phyloP scores from a whole-genome alignment of 805 yeast species.

The Monosporozyma aerobia region DNA sequence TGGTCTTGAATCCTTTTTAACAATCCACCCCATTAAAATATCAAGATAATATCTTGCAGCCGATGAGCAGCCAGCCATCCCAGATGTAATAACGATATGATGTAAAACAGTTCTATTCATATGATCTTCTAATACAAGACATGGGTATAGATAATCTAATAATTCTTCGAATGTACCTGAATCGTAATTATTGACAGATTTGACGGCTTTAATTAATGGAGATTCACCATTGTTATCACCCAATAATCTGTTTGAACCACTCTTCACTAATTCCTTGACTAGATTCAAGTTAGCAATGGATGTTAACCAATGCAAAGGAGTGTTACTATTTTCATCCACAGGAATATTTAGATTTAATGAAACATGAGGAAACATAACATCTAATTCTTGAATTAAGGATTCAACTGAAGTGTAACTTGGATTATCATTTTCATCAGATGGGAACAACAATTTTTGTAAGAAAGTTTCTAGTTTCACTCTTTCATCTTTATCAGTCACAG shows the following conservation, averaged over 20 bases:
- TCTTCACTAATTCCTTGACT: slow-evolving; percentile 56
- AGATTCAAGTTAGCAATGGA: slow-evolving; percentile 72
- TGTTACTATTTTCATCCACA: slow-evolving; percentile 87
- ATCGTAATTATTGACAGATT: slow-evolving; percentile 68
- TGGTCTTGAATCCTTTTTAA: slow-evolving; percentile 30
- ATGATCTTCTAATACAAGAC: slow-evolving; percentile 53
- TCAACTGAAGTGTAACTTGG: slow-evolving; percentile 6
- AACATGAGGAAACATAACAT: slow-evolving; percentile 17
- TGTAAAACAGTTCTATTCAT: slow-evolving; percentile 77
- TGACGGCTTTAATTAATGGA: slow-evolving; percentile 71
- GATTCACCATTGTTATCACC: slow-evolving; percentile 84
- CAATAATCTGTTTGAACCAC: slow-evolving; percentile 54
- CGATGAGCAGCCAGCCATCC: slow-evolving; percentile 61
- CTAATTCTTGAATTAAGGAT: slow-evolving; percentile 18
- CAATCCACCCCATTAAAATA: slow-evolving; percentile 69
- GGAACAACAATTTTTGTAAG: slow-evolving; percentile 24
- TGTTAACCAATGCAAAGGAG: slow-evolving; percentile 93
- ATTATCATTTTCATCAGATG: slow-evolving; percentile 10
- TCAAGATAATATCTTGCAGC: slow-evolving; percentile 70
- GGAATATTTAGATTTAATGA: slow-evolving; percentile 63
- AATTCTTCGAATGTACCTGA: slow-evolving; percentile 63
- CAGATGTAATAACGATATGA: slow-evolving; percentile 75
- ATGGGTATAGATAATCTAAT: slow-evolving; percentile 67
- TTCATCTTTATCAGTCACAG: slow-evolving; percentile 12
- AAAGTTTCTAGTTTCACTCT: slow-evolving; percentile 25